These are phyloP conservation scores for Zanthoxylum bungeanum DNA, from an alignment of 345 rosid genomes.

Conservation along the genomic window DNA sequence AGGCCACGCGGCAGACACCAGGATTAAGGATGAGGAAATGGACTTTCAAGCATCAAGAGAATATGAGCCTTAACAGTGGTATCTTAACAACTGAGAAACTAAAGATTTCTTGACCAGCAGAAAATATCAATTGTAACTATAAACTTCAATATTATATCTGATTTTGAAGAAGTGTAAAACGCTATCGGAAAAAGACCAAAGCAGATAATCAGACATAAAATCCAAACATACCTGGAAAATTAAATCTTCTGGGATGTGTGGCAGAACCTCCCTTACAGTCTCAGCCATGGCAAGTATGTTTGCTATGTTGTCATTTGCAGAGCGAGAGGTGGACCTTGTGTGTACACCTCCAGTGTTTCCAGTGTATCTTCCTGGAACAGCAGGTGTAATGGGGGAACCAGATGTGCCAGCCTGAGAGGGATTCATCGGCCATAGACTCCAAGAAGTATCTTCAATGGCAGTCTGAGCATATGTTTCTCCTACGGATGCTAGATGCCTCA, in stretches of 20 bases:
- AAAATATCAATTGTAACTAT: not conserved
- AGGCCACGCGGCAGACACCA: not conserved
- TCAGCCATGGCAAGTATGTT: slow-evolving; percentile 92
- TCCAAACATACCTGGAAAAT: slow-evolving; percentile 68
- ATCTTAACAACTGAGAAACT: not conserved
- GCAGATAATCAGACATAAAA: not conserved
- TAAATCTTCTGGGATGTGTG: slow-evolving; percentile 86
- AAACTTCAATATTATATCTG: not conserved
- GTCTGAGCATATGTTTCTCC: slow-evolving; percentile 92
- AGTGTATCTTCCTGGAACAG: slow-evolving; percentile 40
- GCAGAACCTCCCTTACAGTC: slow-evolving; percentile 91
- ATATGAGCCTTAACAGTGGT: not conserved
- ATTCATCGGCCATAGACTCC: slow-evolving; percentile 89
- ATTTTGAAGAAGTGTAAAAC: not conserved
- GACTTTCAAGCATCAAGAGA: not conserved
- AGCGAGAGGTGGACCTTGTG: slow-evolving; percentile 51
- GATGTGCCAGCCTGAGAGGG: slow-evolving; percentile 67
- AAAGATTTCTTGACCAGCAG: not conserved
- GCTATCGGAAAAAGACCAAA: not conserved
- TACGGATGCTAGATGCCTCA: slow-evolving; percentile 97
- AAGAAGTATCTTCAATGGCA: slow-evolving; percentile 82
- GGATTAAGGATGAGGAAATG: not conserved
- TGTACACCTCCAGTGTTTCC: slow-evolving; percentile 61
- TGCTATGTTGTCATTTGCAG: slow-evolving; percentile 53
- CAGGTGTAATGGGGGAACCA: slow-evolving; percentile 49